These are phyloP conservation scores for Senna siamea DNA, from an alignment of 306 rosid species.

Conservation along the genomic window DNA sequence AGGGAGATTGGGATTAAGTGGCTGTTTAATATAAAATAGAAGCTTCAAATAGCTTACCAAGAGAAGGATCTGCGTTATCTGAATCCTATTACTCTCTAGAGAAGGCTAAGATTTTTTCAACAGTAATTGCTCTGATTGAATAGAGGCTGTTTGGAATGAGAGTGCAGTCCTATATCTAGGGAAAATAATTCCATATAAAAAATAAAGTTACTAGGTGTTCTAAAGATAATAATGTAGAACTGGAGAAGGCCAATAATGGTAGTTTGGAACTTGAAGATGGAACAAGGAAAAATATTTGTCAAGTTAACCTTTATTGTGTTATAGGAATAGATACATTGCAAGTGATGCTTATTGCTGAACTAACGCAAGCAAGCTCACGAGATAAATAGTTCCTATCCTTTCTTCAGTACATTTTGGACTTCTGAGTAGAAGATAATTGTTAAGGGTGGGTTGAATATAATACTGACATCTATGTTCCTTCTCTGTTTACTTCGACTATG, in stretches of 20 bases:
- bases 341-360: conserved; percentile 4
- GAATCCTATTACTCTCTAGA: neutral
- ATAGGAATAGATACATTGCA: neutral
- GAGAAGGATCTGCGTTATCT: neutral
- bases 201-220: conserved; percentile 6
- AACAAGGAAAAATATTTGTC: neutral
- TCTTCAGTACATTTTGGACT: neutral
- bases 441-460: conserved; percentile 13
- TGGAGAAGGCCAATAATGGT: neutral
- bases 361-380: neutral
- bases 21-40: conserved; percentile 7
- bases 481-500: neutral
- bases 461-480: conserved; percentile 18
- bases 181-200: conserved; percentile 22
- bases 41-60: neutral
- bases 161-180: conserved; percentile 18
- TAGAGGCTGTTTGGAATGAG: conserved; percentile 4
- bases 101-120: neutral
- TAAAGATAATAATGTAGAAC: conserved; percentile 16
- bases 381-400: neutral
- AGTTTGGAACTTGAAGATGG: conserved; percentile 7
- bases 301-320: neutral
- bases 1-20: conserved; percentile 16
- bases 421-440: neutral
- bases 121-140: neutral